Conservation (phyloP, 257 asterid genomes). For the Primulina eburnea region DNA sequence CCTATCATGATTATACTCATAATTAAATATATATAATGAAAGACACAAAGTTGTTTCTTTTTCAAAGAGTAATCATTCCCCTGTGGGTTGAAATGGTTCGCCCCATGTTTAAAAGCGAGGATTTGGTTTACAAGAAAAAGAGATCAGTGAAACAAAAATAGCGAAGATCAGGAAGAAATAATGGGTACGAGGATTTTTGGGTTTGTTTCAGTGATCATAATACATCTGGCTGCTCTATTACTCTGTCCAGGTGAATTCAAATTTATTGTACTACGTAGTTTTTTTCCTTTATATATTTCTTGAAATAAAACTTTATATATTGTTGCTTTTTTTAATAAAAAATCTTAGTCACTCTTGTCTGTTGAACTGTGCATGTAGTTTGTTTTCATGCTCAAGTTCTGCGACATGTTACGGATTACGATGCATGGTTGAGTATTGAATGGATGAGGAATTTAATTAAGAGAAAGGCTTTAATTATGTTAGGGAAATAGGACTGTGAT, state of each 20-base stretch:
- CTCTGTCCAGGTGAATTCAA: conserved; percentile 45
- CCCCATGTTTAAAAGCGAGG: conserved; percentile 22
- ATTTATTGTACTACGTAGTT: not conserved
- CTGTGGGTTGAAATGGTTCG: conserved; percentile 33
- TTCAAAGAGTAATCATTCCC: conserved; percentile 38
- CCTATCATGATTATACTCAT: conserved; percentile 15
- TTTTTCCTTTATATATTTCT: not conserved
- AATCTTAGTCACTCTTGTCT: conserved; percentile 8
- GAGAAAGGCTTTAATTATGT: too few species aligned
- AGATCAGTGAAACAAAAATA: not conserved
- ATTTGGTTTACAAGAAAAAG: conserved; percentile 7
- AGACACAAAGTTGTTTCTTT: conserved; percentile 30
- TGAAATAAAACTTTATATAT: not conserved
- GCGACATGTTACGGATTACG: not conserved
- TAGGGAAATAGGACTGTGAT: too few species aligned
- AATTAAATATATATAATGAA: conserved; percentile 23
- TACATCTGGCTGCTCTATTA: conserved; percentile 41
- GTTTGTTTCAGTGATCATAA: conserved; percentile 28
- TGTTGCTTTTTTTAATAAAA: not conserved
- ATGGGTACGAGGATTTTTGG: conserved; percentile 39
- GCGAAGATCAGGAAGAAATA: conserved; percentile 20
- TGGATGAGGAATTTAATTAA: too few species aligned
- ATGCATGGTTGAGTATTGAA: not conserved
- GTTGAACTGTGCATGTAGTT: too few species aligned
- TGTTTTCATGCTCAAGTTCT: not conserved